Conservation (phyloP, 148 eudicot species). For the Dianthus caryophyllus region DNA sequence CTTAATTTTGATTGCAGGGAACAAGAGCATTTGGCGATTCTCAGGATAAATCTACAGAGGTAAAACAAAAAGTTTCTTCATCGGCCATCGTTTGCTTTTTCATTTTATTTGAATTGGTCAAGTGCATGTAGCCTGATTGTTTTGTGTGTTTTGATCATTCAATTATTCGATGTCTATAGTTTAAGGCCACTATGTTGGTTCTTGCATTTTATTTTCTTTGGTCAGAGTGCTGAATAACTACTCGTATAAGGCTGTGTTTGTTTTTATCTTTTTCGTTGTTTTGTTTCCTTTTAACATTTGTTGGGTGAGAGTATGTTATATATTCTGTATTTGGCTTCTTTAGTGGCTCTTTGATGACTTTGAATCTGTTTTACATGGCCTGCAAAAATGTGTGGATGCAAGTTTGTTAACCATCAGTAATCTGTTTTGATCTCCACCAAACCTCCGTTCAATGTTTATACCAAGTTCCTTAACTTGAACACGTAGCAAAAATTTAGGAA, state of each 20-base stretch:
- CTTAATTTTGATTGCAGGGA: slow-evolving; percentile 27
- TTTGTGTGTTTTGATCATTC: too few species aligned
- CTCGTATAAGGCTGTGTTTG: too few species aligned
- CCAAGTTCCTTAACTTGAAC: not conserved
- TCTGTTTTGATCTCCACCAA: too few species aligned
- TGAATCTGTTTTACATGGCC: not conserved
- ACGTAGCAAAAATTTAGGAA: not conserved
- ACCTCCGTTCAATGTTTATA: not conserved
- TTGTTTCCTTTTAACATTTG: not conserved
- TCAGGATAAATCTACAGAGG: slow-evolving; percentile 54
- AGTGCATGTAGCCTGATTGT: too few species aligned
- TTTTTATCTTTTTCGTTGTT: too few species aligned
- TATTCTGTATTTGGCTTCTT: not conserved
- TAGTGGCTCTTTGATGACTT: not conserved
- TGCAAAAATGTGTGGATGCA: not conserved
- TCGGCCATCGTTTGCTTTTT: not conserved
- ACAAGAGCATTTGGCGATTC: slow-evolving; percentile 41
- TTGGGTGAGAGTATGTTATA: not conserved
- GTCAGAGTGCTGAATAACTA: not conserved
- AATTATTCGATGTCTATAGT: not conserved
- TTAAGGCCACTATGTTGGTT: not conserved
- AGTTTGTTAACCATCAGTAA: too few species aligned
- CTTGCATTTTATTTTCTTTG: not conserved
- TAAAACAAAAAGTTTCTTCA: slow-evolving; percentile 10
- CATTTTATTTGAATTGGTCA: too few species aligned